Percentiles rank a stretch among this genome's conserved stretches.
Conservation (phyloP, 352 stramenopile genomes). For the Phytophthora europaea region DNA sequence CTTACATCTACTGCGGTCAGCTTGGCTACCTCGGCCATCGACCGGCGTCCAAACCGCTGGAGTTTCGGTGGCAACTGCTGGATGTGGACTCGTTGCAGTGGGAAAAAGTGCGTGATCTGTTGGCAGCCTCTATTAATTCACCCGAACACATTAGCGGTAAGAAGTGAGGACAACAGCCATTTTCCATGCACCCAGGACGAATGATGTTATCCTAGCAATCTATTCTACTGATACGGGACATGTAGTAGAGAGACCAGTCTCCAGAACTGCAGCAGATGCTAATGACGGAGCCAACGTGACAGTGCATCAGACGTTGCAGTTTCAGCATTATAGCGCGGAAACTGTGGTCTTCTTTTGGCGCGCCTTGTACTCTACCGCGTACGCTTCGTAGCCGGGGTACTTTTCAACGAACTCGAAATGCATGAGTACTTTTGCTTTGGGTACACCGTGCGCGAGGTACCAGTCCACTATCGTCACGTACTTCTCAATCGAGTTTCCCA, state of each 20-base stretch:
- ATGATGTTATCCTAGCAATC: too few relatives aligned
- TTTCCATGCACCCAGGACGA: too few relatives aligned
- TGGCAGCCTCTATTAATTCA: not conserved
- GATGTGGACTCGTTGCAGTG: slow-evolving; percentile 46
- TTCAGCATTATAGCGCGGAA: not conserved
- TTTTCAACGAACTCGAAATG: not conserved
- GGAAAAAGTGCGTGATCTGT: slow-evolving; percentile 20
- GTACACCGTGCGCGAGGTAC: slow-evolving; percentile 11
- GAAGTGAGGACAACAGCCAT: not conserved
- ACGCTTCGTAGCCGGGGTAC: not conserved
- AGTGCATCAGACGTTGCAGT: not conserved
- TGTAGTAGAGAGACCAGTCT: too few relatives aligned
- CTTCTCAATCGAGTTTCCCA: slow-evolving; percentile 13
- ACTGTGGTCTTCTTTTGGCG: not conserved
- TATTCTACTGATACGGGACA: too few relatives aligned
- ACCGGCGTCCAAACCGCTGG: slow-evolving; percentile 42
- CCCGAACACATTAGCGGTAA: not conserved
- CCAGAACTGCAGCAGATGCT: not conserved
- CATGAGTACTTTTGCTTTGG: slow-evolving; percentile 3
- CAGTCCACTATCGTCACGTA: slow-evolving; percentile 15
- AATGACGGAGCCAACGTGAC: not conserved
- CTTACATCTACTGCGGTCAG: slow-evolving; percentile 78
- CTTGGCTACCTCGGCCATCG: slow-evolving; percentile 62
- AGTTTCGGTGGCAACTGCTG: slow-evolving; percentile 78
- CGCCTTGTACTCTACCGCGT: not conserved